These are phyloP conservation scores for Nigrospora sphaerica DNA, from an alignment of 2,329 filamentous ascomycete species.

Conservation along the genomic window DNA sequence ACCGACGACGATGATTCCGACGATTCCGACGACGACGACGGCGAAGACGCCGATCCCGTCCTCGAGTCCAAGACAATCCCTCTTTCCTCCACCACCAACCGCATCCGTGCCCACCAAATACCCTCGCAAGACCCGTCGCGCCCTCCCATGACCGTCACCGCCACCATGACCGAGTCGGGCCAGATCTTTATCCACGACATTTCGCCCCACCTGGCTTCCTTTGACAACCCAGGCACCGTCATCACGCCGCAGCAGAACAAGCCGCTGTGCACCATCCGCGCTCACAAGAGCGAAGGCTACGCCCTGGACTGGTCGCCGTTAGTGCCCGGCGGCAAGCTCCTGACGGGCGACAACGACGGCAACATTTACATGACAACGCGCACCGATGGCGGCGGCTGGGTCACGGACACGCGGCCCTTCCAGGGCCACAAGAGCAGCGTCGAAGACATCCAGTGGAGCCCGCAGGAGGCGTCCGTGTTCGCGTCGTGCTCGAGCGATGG, in stretches of 20 bases:
- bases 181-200: constrained; percentile 92
- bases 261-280: constrained; percentile 77
- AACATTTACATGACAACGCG: constrained; percentile 83
- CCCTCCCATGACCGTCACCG: constrained; percentile 76
- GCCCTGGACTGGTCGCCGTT: constrained; percentile 93
- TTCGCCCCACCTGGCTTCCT: constrained; percentile 78
- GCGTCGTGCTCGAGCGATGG: constrained; percentile 91
- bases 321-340: constrained; percentile 71
- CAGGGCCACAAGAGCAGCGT: constrained; percentile 78
- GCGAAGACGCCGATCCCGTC: constrained; percentile 78
- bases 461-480: constrained; percentile 87
- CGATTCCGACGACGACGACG: constrained; percentile 66
- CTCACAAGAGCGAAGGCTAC: constrained; percentile 92
- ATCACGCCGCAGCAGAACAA: constrained; percentile 81
- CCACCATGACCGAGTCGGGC: constrained; percentile 85
- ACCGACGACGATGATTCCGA: constrained; percentile 61
- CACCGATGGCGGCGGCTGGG: constrained; percentile 82
- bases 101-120: constrained; percentile 80
- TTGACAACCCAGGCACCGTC: constrained; percentile 79
- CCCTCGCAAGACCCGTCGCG: constrained; percentile 62
- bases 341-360: constrained; percentile 88
- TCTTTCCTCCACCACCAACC: constrained; percentile 81
- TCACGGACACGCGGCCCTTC: constrained; percentile 78
- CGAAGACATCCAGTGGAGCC: constrained; percentile 96
- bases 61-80: constrained; percentile 89